Conservation (phyloP, 2,329 filamentous ascomycete genomes). For the Phialocephala sp. region DNA sequence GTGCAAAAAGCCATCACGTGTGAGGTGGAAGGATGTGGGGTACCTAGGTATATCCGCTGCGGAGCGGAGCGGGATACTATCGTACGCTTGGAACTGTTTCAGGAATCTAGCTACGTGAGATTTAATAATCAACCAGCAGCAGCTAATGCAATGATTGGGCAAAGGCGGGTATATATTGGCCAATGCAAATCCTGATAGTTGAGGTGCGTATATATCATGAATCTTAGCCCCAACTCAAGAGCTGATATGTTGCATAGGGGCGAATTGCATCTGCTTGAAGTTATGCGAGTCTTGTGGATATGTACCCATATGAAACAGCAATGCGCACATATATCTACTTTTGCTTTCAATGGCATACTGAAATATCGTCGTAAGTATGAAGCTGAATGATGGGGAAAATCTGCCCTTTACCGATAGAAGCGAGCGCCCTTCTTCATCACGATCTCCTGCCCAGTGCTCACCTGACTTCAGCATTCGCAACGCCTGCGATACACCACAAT, state of each 20-base stretch:
- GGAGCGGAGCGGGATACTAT: conserved; percentile 4
- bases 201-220: background rate
- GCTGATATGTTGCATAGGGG: background rate
- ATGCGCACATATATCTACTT: background rate
- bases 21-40: background rate
- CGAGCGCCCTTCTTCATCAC: background rate
- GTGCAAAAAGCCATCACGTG: background rate
- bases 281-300: background rate
- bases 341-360: background rate
- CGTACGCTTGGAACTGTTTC: background rate
- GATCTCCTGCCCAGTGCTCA: conserved; percentile 1
- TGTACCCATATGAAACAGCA: background rate
- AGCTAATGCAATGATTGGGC: background rate
- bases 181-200: background rate
- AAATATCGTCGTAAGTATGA: background rate
- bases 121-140: conserved; percentile 3
- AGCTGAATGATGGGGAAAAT: background rate
- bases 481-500: background rate
- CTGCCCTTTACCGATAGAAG: background rate
- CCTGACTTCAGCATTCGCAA: conserved; percentile 1
- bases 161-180: background rate
- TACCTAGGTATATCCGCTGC: background rate
- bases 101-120: background rate
- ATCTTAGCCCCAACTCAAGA: background rate
- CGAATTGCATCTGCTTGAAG: background rate